Base-by-base conservation (phyloP, 495 filamentous ascomycete genomes). In the Lentithecium fluviatile region DNA sequence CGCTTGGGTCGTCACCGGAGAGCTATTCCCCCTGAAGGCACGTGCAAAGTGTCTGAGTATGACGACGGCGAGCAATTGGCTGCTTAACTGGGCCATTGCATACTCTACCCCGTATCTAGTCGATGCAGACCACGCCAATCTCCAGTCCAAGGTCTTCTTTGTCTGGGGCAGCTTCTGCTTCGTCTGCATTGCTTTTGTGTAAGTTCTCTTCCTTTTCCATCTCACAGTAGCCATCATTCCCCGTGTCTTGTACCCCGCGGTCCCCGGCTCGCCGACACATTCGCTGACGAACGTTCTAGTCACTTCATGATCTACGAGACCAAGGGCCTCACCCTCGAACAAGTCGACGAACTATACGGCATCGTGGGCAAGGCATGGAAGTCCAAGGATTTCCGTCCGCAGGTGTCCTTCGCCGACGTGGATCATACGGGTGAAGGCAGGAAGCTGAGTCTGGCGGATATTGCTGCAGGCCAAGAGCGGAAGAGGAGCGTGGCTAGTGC, bases 21-120 rank as follows among this genome's bases (percentile, higher is more conserved):
- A 74, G 56, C 50, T 75, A 21, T 77, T 75, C 69, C 74, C 74
- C 29, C 53, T 77, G 51, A 76, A 75, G 60, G 69, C 69, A 8
- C 69, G 74, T 40, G 72, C 74, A 11, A 74, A 73, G 66, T 72
- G 71, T 40, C 66, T 75, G 21, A 67, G 62, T 42, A 69, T 75
- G 65, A 73, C 72, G 21, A 74, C 72, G 5, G 72, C 72, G 7
- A 68, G 64, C 36, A 76, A 76, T 55, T 76, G 74, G 74, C 69
- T 77, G 21, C 64, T 77, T 55, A 77, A 77, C 59, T 77, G 69
- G 66, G 72, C 72, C 10, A 76, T 76, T 57, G 74, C 74, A 19
- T 77, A 75, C 59, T 20, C 61, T 0, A 77, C 74, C 1, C 74
- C 74, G 1, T 77, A 77, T 66, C 56, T 77, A 56, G 71, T 74